Base-by-base conservation (phyloP, 495 filamentous ascomycete species). In the Amorphotheca resinae region DNA sequence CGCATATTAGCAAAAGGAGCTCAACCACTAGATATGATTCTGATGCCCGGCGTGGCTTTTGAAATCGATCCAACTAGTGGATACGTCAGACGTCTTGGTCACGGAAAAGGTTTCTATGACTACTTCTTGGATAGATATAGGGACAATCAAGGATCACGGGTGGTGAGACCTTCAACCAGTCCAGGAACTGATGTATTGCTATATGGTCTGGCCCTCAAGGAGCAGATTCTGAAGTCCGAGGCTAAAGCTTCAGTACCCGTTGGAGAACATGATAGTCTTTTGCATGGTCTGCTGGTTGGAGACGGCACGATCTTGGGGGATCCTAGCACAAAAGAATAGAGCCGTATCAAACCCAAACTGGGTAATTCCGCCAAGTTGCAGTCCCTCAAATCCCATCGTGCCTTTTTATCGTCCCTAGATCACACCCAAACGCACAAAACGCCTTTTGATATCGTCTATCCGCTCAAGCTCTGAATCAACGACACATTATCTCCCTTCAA, bases 71-170 rank as follows among this genome's bases (percentile, higher is more conserved):
- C 66, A 22, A 42, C 57, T 6, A 58, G 43, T 42, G 64, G 63
- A 12, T 52, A 41, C 36, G 75, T 89, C 42, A 72, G 79, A 49
- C 69, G 91, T 56, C 67, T 95, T 9, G 91, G 91, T 7, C 93
- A 98, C 67, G 91, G 91, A 40, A 94, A 84, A 67, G 91, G 93
- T 34, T 98, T 87, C 62, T 98, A 96, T 73, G 91, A 98, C 63
- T 79, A 75, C 64, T 98, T 93, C 60, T 62, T 98, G 58, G 69
- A 78, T 45, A 74, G 77, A 53, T 93, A 87, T 63, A 64, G 64
- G 30, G 59, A 64, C 48, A 62, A 62, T 53, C 50, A 57, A 45
- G 56, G 59, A 42, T 60, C 58, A 44, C 62, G 59, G 46, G 47
- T 59, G 54, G 55, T 60, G 33, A 46, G 65, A 41, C 66, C 64